These are phyloP conservation scores for Prinsepia uniflora DNA, from an alignment of 306 rosid species.

Conservation along the genomic window DNA sequence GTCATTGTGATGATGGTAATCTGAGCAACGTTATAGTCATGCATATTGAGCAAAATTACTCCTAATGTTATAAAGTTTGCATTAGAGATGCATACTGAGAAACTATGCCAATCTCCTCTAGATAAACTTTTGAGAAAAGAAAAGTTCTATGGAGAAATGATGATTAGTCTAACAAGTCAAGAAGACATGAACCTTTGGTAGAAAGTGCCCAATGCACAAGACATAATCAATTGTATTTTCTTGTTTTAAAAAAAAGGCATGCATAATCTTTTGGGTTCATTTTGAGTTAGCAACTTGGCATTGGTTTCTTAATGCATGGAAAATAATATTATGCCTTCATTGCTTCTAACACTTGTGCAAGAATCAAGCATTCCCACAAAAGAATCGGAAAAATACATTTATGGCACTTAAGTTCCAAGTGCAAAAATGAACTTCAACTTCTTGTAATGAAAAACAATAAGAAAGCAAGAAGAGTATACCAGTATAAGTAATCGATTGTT, in stretches of 20 bases:
- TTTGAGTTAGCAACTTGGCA: neutral
- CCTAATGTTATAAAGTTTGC: too few species aligned
- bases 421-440: neutral
- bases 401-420: neutral
- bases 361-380: neutral
- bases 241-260: neutral
- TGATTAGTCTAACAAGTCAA: conserved; percentile 7
- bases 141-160: neutral
- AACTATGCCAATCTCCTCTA: neutral
- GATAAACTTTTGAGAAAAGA: neutral
- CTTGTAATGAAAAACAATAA: neutral
- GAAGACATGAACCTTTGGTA: conserved; percentile 57
- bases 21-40: too few species aligned
- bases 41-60: too few species aligned
- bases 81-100: too few species aligned
- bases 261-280: neutral
- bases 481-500: conserved; percentile 73
- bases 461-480: conserved; percentile 36
- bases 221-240: conserved; percentile 67
- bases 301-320: neutral
- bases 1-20: too few species aligned
- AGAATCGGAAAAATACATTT: neutral
- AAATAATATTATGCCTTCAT: neutral
- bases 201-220: conserved; percentile 86
- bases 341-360: neutral